Evolutionary conservation across 2,329 filamentous ascomycete species (phyloP).

Genomic region (Didymella arachidicola): DNA sequence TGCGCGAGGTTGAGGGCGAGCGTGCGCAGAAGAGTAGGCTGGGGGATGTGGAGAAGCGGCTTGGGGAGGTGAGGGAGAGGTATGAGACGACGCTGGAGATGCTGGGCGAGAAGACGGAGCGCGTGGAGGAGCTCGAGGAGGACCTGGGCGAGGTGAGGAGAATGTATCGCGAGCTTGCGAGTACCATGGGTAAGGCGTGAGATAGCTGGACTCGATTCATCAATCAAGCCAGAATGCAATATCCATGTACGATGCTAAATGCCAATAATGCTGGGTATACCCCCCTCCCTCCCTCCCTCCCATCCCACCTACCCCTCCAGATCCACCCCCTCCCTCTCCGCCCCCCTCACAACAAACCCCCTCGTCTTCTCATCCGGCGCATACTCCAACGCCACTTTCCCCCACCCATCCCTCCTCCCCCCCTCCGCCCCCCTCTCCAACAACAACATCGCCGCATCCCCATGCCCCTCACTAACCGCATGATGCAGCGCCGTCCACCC

Average conservation of each 20-base stretch:
- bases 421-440: constrained; percentile 85
- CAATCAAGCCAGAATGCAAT: neutral
- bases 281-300: neutral
- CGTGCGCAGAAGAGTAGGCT: constrained; percentile 67
- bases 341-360: constrained; percentile 77
- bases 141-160: constrained; percentile 94
- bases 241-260: constrained; percentile 2
- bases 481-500: constrained; percentile 93
- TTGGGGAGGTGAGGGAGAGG: constrained; percentile 73
- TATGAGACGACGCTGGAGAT: constrained; percentile 94
- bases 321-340: constrained; percentile 85
- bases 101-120: constrained; percentile 95
- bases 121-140: constrained; percentile 86
- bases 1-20: constrained; percentile 83
- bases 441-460: constrained; percentile 82
- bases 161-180: constrained; percentile 93
- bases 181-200: constrained; percentile 64
- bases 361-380: constrained; percentile 87
- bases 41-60: constrained; percentile 70
- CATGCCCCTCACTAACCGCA: constrained; percentile 74
- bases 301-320: constrained; percentile 44
- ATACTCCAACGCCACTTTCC: constrained; percentile 76
- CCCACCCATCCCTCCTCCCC: constrained; percentile 77
- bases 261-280: constrained; percentile 22
- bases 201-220: no score